Percentiles rank a stretch among this genome's conserved stretches.
Evolutionary conservation across 2,329 filamentous ascomycete species (phyloP).

Genomic region (Hymenoscyphus repandus): DNA sequence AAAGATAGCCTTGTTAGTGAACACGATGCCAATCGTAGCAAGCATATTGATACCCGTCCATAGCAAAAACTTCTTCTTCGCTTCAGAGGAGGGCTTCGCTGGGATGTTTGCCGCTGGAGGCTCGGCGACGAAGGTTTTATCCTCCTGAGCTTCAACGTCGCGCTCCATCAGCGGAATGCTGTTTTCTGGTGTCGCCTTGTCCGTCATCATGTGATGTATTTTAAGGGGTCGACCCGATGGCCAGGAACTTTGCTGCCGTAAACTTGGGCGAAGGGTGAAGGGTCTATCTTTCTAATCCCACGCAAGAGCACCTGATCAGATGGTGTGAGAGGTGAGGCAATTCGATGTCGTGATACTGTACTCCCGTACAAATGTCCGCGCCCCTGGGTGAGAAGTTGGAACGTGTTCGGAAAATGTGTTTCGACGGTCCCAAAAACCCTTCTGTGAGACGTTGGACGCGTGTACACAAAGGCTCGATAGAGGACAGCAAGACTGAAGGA

Average conservation of each 20-base stretch:
- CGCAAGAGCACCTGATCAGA: background rate
- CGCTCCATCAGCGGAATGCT: conserved; percentile 19
- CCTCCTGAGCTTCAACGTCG: conserved; percentile 15
- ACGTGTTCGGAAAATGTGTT: conserved; percentile 7
- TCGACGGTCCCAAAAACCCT: no score
- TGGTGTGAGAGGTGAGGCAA: background rate
- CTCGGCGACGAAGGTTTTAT: conserved; percentile 8
- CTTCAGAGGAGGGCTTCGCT: conserved; percentile 1
- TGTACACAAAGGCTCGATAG: no score
- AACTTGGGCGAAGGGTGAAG: background rate
- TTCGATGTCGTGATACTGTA: background rate
- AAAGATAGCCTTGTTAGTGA: conserved; percentile 28
- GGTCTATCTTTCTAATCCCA: background rate
- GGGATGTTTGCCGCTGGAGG: background rate
- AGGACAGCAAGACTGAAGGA: no score
- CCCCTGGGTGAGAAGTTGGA: background rate
- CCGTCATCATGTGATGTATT: conserved; percentile 13
- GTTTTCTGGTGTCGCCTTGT: conserved; percentile 13
- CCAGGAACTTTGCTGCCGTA: background rate
- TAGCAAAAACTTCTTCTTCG: conserved; percentile 6
- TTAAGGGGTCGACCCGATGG: background rate
- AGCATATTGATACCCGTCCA: conserved; percentile 23
- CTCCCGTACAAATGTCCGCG: background rate
- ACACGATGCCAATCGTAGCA: conserved; percentile 26
- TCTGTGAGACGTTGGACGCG: no score